Evolutionary conservation across 139 green algal genomes (phyloP), one percentile per base, ranked within the genome.

Genomic region (Medakamo hakoo): DNA sequence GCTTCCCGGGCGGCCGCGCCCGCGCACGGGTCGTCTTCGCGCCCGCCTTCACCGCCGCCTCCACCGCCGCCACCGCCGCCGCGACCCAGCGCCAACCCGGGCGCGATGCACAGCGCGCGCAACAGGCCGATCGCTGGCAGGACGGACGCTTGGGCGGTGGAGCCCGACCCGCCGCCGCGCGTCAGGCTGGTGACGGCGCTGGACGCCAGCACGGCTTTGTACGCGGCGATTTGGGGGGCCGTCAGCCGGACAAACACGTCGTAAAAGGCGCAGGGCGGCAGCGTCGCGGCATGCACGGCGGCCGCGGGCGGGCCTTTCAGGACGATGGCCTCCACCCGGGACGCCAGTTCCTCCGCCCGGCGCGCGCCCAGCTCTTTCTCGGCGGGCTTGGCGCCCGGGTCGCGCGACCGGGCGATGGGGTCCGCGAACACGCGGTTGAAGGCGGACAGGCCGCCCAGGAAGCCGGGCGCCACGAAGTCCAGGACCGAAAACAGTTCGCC

Each of bases 381-480:
- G n/a, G 80, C 77, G 2, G 32, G 31, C 3, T 58, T 77, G 4
- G 84, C 84, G 27, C 75, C 67, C 4, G 76, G 70, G 55, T 94
- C 87, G 2, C 76, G 71, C 2, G 71, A 70, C 18, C 60, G 62
- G 21, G 68, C 70, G 63, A 94, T 94, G 31, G 84, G 78, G 3
- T 74, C 70, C 4, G 59, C 83, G 68, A 83, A 83, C n/a, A 94
- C 71, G 1, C 74, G 61, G 57, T 85, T 79, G 78, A 95, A 95
- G 3, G 63, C 62, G 1, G 71, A 27, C 16, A 79, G 40, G 27
- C 28, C 71, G 19, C 84, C 86, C 23, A 95, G 77, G 55, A 82
- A 16, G 24, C 73, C 81, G 1, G 85, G 85, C 3, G 62, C 73
- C 26, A 85, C 83, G 63, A 95, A 92, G 32, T 76, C 76, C 25